Base-by-base conservation (phyloP, 306 rosid species). In the Ormosia emarginata region DNA sequence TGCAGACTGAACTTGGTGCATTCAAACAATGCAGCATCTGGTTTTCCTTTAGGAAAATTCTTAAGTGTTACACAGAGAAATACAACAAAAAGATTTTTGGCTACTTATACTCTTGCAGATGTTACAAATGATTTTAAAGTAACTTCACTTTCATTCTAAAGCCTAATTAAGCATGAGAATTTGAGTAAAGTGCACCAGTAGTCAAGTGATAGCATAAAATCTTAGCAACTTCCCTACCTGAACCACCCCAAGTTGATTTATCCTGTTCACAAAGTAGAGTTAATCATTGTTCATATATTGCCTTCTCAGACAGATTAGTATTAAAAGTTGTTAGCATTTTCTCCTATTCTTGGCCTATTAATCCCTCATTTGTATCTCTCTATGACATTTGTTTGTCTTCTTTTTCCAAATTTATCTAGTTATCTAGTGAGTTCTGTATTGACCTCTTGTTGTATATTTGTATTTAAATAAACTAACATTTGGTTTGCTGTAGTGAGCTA, bases 51-150 rank as follows among this genome's bases (percentile, higher is more conserved):
- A 30, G 75, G 84, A 66, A 79, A 77, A 71, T 43, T 68, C 83
- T 36, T 50, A 5, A 71, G 71, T 71, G 55, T 58, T 50, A 18
- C 70, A 8, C 85, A 14, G 64, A 82, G 79, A 67, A 79, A 65
- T 3, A 82, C 75, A 57, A 50, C 75, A 18, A 82, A 79, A 49
- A 85, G 83, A 72, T 85, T 79, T 24, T 76, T 72, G 64, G 41
- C 65, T 71, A 68, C 72, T 83, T 66, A 82, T 72, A 76, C 85
- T 79, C 83, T 88, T 50, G 89, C 87, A 14, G 87, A 88, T 67
- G 74, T 88, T 66, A 85, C 87, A 43, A 85, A 82, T 65, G 83
- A 85, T 33, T 82, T 85, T 66, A 80, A 67, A 88, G 91, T 87
- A 85, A 81, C 61, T 77, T 49, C 11, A 14, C 56, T 64, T 67